Percentiles rank a stretch among this genome's conserved stretches.
Evolutionary conservation across 495 filamentous ascomycete genomes (phyloP).

Genomic region (Penicillium samsonianum): DNA sequence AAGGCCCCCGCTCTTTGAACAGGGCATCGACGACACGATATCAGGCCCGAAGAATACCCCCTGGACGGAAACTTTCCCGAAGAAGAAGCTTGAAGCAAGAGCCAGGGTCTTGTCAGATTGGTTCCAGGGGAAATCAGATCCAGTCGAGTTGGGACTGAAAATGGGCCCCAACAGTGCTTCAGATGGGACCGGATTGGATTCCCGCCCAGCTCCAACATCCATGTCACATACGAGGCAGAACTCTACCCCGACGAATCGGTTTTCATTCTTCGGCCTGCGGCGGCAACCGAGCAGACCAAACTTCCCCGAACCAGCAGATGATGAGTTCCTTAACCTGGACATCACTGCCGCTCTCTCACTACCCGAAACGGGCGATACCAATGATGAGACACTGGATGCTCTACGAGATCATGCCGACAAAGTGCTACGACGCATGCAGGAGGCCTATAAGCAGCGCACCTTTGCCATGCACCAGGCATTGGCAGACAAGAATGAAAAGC

Average conservation of each 20-base stretch:
- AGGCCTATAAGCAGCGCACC: conserved; percentile 66
- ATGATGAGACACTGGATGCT: conserved; percentile 69
- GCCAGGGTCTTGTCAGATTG: conserved; percentile 48
- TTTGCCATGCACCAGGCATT: conserved; percentile 58
- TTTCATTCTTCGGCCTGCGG: conserved; percentile 44
- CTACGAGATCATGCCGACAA: conserved; percentile 66
- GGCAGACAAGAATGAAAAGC: conserved; percentile 63
- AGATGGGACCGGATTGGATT: conserved; percentile 27
- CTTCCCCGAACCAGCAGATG: conserved; percentile 46
- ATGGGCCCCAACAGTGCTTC: conserved; percentile 21
- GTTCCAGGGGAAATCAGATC: conserved; percentile 55
- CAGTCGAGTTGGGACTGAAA: conserved; percentile 43
- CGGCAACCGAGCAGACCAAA: conserved; percentile 30
- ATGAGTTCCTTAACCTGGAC: conserved; percentile 67
- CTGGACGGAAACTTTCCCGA: conserved; percentile 37
- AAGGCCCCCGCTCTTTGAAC: conserved; percentile 30
- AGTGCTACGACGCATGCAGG: conserved; percentile 65
- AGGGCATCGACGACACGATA: conserved; percentile 24
- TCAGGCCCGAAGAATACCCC: conserved; percentile 23
- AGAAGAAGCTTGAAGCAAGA: conserved; percentile 46
- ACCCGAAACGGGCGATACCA: conserved; percentile 48
- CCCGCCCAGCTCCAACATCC: conserved; percentile 23
- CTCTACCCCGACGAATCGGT: conserved; percentile 37
- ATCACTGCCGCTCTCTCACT: conserved; percentile 65
- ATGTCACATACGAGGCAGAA: conserved; percentile 40